Percentiles rank a stretch among this genome's conserved stretches.
phyloP scores from a whole-genome alignment of 495 filamentous ascomycete genomes.

The Neohortaea acidophila region DNA sequence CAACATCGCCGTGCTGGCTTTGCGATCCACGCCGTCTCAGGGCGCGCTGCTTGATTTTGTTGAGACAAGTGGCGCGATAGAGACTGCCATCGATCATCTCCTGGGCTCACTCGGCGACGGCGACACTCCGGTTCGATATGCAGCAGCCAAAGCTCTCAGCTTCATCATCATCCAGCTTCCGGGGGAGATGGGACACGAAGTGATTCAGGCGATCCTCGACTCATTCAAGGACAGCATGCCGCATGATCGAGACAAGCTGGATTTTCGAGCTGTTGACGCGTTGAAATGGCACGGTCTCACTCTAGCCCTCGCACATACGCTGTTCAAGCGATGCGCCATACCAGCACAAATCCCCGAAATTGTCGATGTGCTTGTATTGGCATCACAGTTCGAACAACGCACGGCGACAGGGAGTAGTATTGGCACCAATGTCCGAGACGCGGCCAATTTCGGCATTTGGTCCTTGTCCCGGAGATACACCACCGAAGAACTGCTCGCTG shows the following conservation, averaged over 20 bases:
- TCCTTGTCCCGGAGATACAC: conserved; percentile 74
- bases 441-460: conserved; percentile 92
- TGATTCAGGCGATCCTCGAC: conserved; percentile 70
- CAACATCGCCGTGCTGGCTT: conserved; percentile 46
- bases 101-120: conserved; percentile 58
- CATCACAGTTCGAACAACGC: conserved; percentile 72
- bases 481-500: conserved; percentile 55
- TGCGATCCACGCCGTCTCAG: conserved; percentile 30
- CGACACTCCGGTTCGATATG: conserved; percentile 75
- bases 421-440: conserved; percentile 92
- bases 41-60: conserved; percentile 7
- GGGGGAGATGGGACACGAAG: conserved; percentile 61
- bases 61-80: conserved; percentile 29
- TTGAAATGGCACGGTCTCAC: conserved; percentile 84
- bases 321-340: conserved; percentile 65
- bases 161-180: conserved; percentile 67
- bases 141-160: conserved; percentile 84
- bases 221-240: conserved; percentile 62
- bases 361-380: conserved; percentile 52
- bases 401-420: conserved; percentile 63
- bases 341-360: conserved; percentile 49
- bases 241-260: conserved; percentile 41
- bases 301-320: conserved; percentile 67
- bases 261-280: conserved; percentile 58
- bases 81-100: conserved; percentile 58